phyloP scores from a whole-genome alignment of 495 filamentous ascomycete species.

The Pseudoneurospora amorphoporcata region DNA sequence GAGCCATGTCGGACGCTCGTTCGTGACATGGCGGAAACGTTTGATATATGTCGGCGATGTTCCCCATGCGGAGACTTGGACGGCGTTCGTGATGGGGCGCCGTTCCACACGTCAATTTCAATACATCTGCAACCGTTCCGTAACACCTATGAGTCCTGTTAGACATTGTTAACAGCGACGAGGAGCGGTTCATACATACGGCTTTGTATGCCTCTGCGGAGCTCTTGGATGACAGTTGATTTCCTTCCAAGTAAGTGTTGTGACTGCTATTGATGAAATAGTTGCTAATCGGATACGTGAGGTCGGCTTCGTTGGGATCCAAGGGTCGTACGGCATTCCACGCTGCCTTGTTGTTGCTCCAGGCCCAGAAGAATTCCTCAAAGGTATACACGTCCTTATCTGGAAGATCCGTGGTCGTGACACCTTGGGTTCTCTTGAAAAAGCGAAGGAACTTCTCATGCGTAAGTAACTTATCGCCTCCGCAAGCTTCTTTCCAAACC shows the following conservation, averaged over 20 bases:
- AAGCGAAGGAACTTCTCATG: slow-evolving; percentile 26
- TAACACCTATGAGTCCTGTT: slow-evolving; percentile 32
- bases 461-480: slow-evolving; percentile 17
- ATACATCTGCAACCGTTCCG: slow-evolving; percentile 76
- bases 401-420: slow-evolving; percentile 12
- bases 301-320: slow-evolving; percentile 19
- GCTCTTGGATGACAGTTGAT: slow-evolving; percentile 72
- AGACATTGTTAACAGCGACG: not conserved
- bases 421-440: slow-evolving; percentile 28
- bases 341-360: slow-evolving; percentile 23
- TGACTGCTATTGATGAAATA: slow-evolving; percentile 90
- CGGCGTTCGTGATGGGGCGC: slow-evolving; percentile 23
- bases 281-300: slow-evolving; percentile 56
- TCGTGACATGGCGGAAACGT: slow-evolving; percentile 30
- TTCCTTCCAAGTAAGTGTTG: slow-evolving; percentile 76
- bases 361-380: slow-evolving; percentile 32
- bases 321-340: slow-evolving; percentile 23
- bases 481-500: slow-evolving; percentile 24
- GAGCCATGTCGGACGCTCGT: slow-evolving; percentile 15
- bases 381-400: slow-evolving; percentile 26
- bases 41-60: slow-evolving; percentile 29
- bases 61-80: slow-evolving; percentile 21
- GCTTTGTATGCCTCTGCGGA: slow-evolving; percentile 72
- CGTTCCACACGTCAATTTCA: slow-evolving; percentile 95
- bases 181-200: slow-evolving; percentile 28